Evolutionary conservation across 2,329 filamentous ascomycete species (phyloP).

Genomic region (Colletotrichum filicis): DNA sequence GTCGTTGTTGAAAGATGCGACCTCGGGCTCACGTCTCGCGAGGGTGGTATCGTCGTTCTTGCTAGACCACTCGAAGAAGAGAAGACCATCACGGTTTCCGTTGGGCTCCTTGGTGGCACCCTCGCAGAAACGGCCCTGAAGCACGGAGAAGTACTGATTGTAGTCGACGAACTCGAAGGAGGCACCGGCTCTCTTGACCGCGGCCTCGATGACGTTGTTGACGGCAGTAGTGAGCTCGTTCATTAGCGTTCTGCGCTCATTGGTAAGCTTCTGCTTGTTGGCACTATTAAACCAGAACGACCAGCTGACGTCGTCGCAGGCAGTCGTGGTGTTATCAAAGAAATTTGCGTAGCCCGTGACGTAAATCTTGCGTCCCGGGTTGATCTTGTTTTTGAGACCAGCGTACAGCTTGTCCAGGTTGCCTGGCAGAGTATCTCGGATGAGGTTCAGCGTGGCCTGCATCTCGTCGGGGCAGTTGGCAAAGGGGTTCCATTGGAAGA

Average conservation of each 20-base stretch:
- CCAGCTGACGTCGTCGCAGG: neutral
- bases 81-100: neutral
- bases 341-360: constrained; percentile 44
- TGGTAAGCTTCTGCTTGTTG: neutral
- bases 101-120: neutral
- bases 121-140: neutral
- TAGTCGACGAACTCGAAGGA: neutral
- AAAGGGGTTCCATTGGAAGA: constrained; percentile 36
- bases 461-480: constrained; percentile 37
- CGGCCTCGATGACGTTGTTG: neutral
- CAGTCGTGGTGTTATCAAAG: constrained; percentile 41
- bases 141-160: neutral
- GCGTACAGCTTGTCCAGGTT: constrained; percentile 43
- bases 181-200: neutral
- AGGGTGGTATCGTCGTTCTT: neutral
- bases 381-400: constrained; percentile 43
- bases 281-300: neutral
- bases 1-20: neutral
- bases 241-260: neutral
- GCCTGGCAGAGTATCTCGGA: constrained; percentile 36
- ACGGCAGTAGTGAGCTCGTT: neutral
- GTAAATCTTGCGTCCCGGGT: constrained; percentile 42
- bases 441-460: constrained; percentile 39
- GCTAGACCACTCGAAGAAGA: neutral
- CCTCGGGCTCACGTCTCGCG: neutral